Conservation (phyloP, 2,329 filamentous ascomycete species). For the Alternaria sp. region DNA sequence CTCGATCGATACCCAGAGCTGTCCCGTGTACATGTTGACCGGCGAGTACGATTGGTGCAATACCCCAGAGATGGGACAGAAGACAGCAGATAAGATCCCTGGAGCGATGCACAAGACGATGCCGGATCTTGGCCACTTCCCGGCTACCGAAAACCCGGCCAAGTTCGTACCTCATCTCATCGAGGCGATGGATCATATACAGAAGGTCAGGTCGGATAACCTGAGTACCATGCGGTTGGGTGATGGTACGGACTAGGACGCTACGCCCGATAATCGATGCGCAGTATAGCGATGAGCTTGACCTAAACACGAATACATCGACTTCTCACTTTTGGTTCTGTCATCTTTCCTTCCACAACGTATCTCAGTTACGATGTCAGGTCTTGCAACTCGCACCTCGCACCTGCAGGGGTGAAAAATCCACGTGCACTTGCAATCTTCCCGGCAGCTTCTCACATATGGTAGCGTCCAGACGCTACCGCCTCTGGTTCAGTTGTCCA, state of each 20-base stretch:
- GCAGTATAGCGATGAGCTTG: background rate
- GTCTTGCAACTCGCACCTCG: too few species aligned
- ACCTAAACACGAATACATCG: background rate
- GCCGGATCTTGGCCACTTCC: constrained; percentile 59
- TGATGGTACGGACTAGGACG: constrained; percentile 33
- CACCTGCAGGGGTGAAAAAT: too few species aligned
- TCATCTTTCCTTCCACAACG: background rate
- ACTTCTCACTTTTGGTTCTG: background rate
- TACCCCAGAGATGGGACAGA: constrained; percentile 57
- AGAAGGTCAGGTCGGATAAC: constrained; percentile 42
- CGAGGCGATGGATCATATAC: constrained; percentile 52
- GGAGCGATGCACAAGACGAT: constrained; percentile 57
- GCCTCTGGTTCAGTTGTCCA: background rate
- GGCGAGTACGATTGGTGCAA: constrained; percentile 62
- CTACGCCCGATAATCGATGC: rapidly evolving
- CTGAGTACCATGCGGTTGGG: constrained; percentile 46
- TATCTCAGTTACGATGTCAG: background rate
- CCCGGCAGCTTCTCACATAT: background rate
- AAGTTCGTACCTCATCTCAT: constrained; percentile 52
- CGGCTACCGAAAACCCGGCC: constrained; percentile 56
- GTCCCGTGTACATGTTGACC: constrained; percentile 62
- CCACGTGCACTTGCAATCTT: too few species aligned
- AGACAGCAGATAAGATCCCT: constrained; percentile 58
- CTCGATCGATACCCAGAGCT: constrained; percentile 59
- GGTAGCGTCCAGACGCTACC: background rate